A percentile compares a stretch with the other conserved stretches of the same genome.
These are phyloP conservation scores for Globisporangium parvum DNA, from an alignment of 352 stramenopile genomes.

Conservation along the genomic window DNA sequence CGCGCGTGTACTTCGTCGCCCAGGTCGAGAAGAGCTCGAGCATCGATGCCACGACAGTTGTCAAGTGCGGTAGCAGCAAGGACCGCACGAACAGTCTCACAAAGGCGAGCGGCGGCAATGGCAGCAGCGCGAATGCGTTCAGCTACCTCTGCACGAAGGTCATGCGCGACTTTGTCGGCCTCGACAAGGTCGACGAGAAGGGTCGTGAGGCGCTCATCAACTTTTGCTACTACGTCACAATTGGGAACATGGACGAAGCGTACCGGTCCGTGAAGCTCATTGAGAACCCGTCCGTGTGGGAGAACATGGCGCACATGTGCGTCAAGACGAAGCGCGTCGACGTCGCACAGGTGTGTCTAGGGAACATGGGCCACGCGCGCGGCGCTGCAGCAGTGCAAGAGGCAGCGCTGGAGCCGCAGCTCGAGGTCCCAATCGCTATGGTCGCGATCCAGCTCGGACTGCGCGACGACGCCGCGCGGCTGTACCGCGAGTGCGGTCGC, in stretches of 20 bases:
- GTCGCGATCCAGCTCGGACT: constrained; percentile 92
- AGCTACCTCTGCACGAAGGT: constrained; percentile 69
- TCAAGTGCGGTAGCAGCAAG: constrained; percentile 33
- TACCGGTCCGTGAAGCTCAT: constrained; percentile 92
- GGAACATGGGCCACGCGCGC: constrained; percentile 92
- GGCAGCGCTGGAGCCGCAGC: constrained; percentile 55
- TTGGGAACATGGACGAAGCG: constrained; percentile 94
- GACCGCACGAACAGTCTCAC: constrained; percentile 15
- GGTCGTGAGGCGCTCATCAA: constrained; percentile 88
- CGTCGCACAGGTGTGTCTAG: constrained; percentile 91
- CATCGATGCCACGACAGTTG: constrained; percentile 29
- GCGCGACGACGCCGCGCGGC: constrained; percentile 83
- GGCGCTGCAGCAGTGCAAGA: constrained; percentile 86
- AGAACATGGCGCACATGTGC: constrained; percentile 96
- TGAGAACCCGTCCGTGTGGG: constrained; percentile 90
- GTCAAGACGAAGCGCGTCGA: constrained; percentile 94
- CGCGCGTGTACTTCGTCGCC: constrained; percentile 68
- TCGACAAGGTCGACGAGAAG: constrained; percentile 86
- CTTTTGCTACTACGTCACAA: constrained; percentile 94
- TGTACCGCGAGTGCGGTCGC: constrained; percentile 89
- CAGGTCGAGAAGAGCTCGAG: constrained; percentile 34
- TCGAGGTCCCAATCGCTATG: constrained; percentile 84
- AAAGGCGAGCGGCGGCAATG: constrained; percentile 6
- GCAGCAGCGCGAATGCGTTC: constrained; percentile 24
- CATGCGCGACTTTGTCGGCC: constrained; percentile 92